Conservation (phyloP, 495 filamentous ascomycete species). For the Penicillium lagena region DNA sequence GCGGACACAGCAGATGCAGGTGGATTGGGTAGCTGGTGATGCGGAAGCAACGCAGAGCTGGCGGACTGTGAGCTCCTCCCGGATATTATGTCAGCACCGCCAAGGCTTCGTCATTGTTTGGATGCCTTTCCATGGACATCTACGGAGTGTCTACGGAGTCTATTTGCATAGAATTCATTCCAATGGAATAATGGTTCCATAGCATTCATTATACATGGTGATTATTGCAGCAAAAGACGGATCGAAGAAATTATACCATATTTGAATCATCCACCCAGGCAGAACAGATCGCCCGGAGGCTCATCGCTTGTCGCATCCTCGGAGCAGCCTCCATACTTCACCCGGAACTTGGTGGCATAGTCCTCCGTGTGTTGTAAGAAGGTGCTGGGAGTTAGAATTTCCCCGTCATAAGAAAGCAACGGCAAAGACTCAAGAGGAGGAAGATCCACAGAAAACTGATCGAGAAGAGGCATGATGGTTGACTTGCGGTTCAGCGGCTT, state of each 20-base stretch:
- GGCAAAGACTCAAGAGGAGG: constrained; percentile 26
- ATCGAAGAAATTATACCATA: too few relatives aligned
- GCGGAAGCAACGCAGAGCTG: constrained; percentile 32
- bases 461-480: constrained; percentile 27
- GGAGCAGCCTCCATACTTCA: constrained; percentile 28
- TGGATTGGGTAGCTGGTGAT: constrained; percentile 37
- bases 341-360: constrained; percentile 29
- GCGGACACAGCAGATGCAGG: constrained; percentile 18
- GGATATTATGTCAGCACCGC: neutral
- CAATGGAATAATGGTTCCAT: too few relatives aligned
- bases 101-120: constrained; percentile 24
- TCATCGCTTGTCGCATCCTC: constrained; percentile 6
- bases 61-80: constrained; percentile 15
- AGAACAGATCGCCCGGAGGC: constrained; percentile 26
- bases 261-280: constrained; percentile 7
- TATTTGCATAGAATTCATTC: too few relatives aligned
- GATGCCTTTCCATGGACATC: neutral
- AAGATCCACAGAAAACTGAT: constrained; percentile 24
- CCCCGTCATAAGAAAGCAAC: constrained; percentile 30
- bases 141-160: too few relatives aligned
- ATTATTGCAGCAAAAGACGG: too few relatives aligned
- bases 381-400: constrained; percentile 8
- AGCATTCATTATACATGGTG: too few relatives aligned
- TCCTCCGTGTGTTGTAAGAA: constrained; percentile 14
- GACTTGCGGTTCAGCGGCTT: constrained; percentile 11